Evolutionary conservation across 2,329 filamentous ascomycete genomes (phyloP).

Genomic region (Pseudogymnoascus pannorum): DNA sequence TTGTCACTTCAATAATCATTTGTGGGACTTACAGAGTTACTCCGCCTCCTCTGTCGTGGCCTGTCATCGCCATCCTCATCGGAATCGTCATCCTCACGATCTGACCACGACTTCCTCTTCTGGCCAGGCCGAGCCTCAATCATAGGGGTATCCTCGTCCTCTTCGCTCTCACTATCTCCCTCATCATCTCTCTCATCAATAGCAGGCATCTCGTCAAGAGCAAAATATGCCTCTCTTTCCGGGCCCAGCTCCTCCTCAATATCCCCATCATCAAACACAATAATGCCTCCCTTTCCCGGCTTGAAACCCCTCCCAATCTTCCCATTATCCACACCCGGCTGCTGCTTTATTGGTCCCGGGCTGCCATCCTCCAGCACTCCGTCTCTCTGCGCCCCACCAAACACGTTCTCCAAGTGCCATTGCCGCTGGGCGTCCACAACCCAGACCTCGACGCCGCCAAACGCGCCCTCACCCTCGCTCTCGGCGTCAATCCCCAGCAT

Average conservation of each 20-base stretch:
- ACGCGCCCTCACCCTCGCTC: conserved; percentile 53
- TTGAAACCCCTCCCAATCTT: conserved; percentile 65
- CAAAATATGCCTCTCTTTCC: conserved; percentile 77
- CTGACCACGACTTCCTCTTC: conserved; percentile 76
- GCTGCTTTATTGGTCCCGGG: conserved; percentile 41
- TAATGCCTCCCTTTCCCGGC: conserved; percentile 75
- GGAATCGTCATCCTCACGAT: conserved; percentile 55
- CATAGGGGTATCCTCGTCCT: conserved; percentile 42
- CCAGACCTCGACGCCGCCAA: conserved; percentile 90
- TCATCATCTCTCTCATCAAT: conserved; percentile 67
- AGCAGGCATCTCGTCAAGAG: conserved; percentile 85
- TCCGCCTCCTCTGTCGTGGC: conserved; percentile 72
- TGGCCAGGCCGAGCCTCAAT: conserved; percentile 48
- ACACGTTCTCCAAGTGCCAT: conserved; percentile 92
- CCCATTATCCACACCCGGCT: conserved; percentile 63
- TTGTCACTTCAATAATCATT: not conserved
- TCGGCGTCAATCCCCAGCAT: conserved; percentile 66
- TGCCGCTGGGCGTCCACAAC: conserved; percentile 84
- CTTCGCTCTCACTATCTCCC: conserved; percentile 49
- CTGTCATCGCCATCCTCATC: conserved; percentile 67
- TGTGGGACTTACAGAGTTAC: conserved; percentile 65
- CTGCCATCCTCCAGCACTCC: conserved; percentile 38
- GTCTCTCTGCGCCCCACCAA: conserved; percentile 57
- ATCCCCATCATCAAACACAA: conserved; percentile 94
- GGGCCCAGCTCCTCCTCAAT: conserved; percentile 71